Percentiles rank a stretch among this genome's conserved stretches.
These are phyloP conservation scores for Venturia aucupariae DNA, from an alignment of 2,329 filamentous ascomycete genomes.

Conservation along the genomic window DNA sequence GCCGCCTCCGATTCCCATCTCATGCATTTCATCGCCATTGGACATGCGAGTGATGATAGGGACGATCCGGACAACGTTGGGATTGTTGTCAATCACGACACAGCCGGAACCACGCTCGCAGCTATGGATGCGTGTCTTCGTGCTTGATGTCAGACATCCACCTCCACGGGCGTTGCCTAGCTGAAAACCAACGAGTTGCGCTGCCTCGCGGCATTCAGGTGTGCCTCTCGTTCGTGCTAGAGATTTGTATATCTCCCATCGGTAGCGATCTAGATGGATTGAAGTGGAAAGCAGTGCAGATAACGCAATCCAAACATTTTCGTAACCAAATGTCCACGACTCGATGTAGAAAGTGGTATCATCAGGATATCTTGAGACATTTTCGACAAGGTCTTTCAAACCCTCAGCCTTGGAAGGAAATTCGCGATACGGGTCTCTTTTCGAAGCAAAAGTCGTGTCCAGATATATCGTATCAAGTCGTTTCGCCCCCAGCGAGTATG, in stretches of 20 bases:
- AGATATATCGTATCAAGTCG: constrained; percentile 73
- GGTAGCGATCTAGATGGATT: constrained; percentile 79
- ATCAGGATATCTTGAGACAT: constrained; percentile 57
- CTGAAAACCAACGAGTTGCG: constrained; percentile 61
- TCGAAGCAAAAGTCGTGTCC: constrained; percentile 69
- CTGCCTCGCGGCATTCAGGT: constrained; percentile 47
- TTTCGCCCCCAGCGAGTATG: constrained; percentile 48
- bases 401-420: constrained; percentile 65
- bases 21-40: constrained; percentile 55
- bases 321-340: constrained; percentile 88
- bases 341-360: constrained; percentile 77
- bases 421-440: constrained; percentile 37
- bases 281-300: constrained; percentile 58
- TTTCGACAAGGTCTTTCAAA: constrained; percentile 60
- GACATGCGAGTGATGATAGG: constrained; percentile 62
- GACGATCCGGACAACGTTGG: constrained; percentile 61
- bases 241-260: constrained; percentile 61
- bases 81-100: constrained; percentile 36
- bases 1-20: constrained; percentile 71
- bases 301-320: constrained; percentile 82
- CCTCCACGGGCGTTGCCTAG: constrained; percentile 61
- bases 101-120: constrained; percentile 69
- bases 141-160: constrained; percentile 62
- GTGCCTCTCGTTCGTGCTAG: constrained; percentile 34
- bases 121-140: constrained; percentile 64